Conservation (phyloP, 163 green algal species). For the Picocystis sp. region DNA sequence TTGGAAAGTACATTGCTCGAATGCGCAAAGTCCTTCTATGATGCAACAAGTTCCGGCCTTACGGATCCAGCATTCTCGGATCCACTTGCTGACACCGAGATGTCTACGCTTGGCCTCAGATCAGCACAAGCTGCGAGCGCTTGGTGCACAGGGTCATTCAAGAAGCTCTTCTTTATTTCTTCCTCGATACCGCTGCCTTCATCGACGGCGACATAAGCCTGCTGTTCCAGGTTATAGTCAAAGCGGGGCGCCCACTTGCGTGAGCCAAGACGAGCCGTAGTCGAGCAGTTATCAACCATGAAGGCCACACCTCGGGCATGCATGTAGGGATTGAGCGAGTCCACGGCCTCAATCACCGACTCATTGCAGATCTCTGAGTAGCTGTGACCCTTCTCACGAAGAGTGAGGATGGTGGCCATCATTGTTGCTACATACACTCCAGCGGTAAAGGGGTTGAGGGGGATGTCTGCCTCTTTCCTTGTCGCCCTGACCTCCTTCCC, state of each 20-base stretch:
- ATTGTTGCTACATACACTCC: conserved; percentile 95
- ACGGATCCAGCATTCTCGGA: no score
- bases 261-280: conserved; percentile 86
- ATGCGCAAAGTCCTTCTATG: no score
- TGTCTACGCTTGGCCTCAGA: conserved; percentile 90
- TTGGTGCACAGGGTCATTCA: conserved; percentile 73
- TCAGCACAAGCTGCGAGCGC: conserved; percentile 68
- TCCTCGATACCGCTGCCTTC: conserved; percentile 26
- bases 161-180: conserved; percentile 61
- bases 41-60: no score
- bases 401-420: conserved; percentile 84
- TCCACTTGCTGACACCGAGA: conserved; percentile 57
- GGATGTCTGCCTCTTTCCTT: conserved; percentile 71
- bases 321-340: conserved; percentile 99
- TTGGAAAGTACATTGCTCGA: no score
- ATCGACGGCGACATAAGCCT: conserved; percentile 28
- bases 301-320: conserved; percentile 95
- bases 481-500: conserved; percentile 60
- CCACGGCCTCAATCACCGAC: conserved; percentile 97
- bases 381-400: conserved; percentile 25
- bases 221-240: conserved; percentile 82
- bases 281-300: conserved; percentile 99
- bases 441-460: conserved; percentile 95
- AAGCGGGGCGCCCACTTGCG: conserved; percentile 91
- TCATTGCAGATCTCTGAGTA: conserved; percentile 94